phyloP scores from a whole-genome alignment of 1,284 basidiomycete species.

The Cryptococcus sp. region DNA sequence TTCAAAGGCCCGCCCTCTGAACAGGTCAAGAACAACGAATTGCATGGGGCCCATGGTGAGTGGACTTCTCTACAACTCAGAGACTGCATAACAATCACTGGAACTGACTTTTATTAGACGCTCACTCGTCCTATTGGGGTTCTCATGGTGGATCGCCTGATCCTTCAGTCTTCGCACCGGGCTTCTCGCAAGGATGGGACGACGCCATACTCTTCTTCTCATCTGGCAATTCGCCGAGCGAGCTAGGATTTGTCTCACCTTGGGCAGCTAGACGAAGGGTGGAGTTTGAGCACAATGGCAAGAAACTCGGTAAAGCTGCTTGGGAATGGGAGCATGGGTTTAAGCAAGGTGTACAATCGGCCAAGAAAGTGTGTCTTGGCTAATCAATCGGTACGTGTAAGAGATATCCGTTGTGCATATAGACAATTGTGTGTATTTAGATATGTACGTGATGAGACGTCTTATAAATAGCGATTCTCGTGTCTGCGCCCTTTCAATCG shows the following conservation, averaged over 20 bases:
- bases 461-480: neutral
- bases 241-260: slow-evolving; percentile 65
- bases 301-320: slow-evolving; percentile 54
- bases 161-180: slow-evolving; percentile 67
- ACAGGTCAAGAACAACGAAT: slow-evolving; percentile 51
- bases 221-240: slow-evolving; percentile 50
- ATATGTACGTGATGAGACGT: neutral
- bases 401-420: neutral
- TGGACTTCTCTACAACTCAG: slow-evolving; percentile 3
- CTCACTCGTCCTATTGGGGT: slow-evolving; percentile 64
- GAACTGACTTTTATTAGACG: slow-evolving; percentile 48
- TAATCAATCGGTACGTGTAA: slow-evolving; percentile 6
- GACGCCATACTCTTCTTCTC: slow-evolving; percentile 63
- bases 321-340: slow-evolving; percentile 61
- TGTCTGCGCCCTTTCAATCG: slow-evolving; percentile 44
- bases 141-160: slow-evolving; percentile 58
- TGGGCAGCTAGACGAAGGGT: slow-evolving; percentile 60
- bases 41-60: slow-evolving; percentile 56
- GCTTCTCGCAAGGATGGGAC: slow-evolving; percentile 69
- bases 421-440: neutral
- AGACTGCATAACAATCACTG: too few relatives aligned
- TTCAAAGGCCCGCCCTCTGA: slow-evolving; percentile 34
- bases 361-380: slow-evolving; percentile 15
- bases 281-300: slow-evolving; percentile 55
- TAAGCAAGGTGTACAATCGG: slow-evolving; percentile 55